Evolutionary conservation across 2,329 filamentous ascomycete species (phyloP).

Genomic region (Arthrobotrys pseudoclavata): DNA sequence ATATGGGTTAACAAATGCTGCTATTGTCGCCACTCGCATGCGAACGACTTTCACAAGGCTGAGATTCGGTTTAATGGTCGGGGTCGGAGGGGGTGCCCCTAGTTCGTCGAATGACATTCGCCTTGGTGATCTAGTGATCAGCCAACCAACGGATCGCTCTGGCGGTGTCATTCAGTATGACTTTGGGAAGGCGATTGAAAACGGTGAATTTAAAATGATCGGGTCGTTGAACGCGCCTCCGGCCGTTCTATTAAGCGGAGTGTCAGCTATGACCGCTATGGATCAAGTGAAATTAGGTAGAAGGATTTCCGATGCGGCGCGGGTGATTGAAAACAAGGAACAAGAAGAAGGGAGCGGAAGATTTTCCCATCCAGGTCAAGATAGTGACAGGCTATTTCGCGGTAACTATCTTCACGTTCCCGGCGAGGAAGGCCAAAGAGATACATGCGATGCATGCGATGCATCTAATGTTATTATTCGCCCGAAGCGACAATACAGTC

Average conservation of each 20-base stretch:
- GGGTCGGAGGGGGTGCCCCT: background rate
- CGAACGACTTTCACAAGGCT: constrained; percentile 14
- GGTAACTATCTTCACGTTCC: constrained; percentile 3
- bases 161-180: constrained; percentile 14
- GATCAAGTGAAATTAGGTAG: background rate
- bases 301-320: constrained; percentile 3
- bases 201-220: background rate
- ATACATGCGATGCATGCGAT: background rate
- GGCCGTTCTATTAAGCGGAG: background rate
- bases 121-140: constrained; percentile 1
- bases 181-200: constrained; percentile 12
- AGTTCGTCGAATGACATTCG: background rate
- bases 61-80: constrained; percentile 15
- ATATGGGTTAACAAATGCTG: constrained; percentile 1
- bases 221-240: constrained; percentile 4
- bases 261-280: constrained; percentile 1
- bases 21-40: constrained; percentile 10
- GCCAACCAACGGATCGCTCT: background rate
- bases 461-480: no score
- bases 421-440: background rate
- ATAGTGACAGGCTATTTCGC: constrained; percentile 13
- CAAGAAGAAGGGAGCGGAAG: background rate
- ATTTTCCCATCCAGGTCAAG: constrained; percentile 1
- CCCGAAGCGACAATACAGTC: background rate
- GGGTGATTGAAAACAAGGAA: background rate